Evolutionary conservation across 139 green algal genomes (phyloP).

Genomic region (Mesotaenium endlicherianum): DNA sequence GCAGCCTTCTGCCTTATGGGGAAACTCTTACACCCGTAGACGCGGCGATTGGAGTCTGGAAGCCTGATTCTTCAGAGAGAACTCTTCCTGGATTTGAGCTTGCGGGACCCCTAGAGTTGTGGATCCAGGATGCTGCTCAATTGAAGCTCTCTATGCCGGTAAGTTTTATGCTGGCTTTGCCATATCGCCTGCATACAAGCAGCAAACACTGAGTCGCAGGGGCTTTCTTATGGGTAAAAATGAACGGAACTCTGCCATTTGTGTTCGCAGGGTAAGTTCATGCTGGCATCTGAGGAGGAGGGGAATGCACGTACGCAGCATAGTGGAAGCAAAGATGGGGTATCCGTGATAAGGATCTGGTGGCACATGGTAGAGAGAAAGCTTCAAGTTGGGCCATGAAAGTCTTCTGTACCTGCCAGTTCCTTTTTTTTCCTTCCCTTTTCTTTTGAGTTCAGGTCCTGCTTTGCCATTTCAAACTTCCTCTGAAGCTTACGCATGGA

Average conservation of each 20-base stretch:
- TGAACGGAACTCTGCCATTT: background rate
- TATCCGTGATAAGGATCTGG: too few relatives aligned
- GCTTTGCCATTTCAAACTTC: background rate
- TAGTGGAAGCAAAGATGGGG: too few relatives aligned
- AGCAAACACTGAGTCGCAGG: background rate
- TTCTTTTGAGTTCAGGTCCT: background rate
- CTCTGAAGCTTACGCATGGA: too few relatives aligned
- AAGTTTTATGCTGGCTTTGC: background rate
- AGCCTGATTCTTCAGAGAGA: too few relatives aligned
- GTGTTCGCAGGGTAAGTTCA: background rate
- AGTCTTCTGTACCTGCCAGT: background rate
- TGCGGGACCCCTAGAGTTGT: slow-evolving; percentile 19
- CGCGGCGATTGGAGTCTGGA: background rate
- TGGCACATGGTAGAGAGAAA: too few relatives aligned
- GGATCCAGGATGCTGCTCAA: slow-evolving; percentile 6
- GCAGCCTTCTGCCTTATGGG: background rate
- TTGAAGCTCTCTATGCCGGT: slow-evolving; percentile 20
- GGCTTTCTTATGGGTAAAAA: background rate
- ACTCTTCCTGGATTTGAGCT: slow-evolving; percentile 3
- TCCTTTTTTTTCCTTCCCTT: background rate
- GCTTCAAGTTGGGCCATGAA: background rate
- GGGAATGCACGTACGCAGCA: too few relatives aligned
- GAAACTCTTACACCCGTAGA: background rate
- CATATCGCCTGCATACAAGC: background rate
- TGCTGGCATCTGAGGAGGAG: background rate